These are phyloP conservation scores for Neonectria hederae DNA, from an alignment of 2,329 filamentous ascomycete genomes.

Conservation along the genomic window DNA sequence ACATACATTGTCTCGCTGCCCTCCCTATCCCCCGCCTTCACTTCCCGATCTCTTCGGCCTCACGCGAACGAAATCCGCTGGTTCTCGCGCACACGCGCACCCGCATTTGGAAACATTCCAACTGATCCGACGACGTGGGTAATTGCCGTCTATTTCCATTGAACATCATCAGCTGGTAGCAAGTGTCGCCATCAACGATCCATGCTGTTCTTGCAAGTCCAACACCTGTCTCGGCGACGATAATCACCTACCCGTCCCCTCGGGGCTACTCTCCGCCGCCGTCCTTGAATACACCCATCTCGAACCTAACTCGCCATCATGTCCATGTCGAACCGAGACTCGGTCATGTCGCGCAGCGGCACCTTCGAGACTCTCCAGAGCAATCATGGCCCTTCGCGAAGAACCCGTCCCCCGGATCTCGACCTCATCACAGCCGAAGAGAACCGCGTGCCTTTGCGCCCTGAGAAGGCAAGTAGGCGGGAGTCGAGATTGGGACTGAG, in stretches of 20 bases:
- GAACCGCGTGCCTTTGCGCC: conserved; percentile 54
- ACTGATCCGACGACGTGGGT: conserved; percentile 11
- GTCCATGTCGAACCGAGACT: conserved; percentile 42
- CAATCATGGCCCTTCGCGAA: conserved; percentile 34
- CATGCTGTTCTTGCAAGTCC: conserved; percentile 30
- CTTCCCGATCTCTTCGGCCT: not conserved
- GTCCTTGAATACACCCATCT: not conserved
- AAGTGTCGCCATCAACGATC: conserved; percentile 14
- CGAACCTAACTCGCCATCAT: conserved; percentile 18
- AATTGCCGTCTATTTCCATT: not conserved
- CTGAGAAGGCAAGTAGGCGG: conserved; percentile 55
- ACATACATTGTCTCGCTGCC: conserved; percentile 14
- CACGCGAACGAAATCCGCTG: not conserved
- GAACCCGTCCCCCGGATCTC: conserved; percentile 40
- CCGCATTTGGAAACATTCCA: not conserved
- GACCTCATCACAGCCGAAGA: conserved; percentile 41
- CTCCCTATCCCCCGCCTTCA: not conserved
- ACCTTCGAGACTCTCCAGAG: conserved; percentile 40
- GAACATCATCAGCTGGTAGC: not conserved
- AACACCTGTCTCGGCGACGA: conserved; percentile 23
- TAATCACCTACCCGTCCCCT: conserved; percentile 21
- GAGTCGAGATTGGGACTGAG: conserved; percentile 63
- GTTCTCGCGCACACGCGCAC: conserved; percentile 24
- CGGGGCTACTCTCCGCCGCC: conserved; percentile 5
- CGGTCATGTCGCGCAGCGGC: conserved; percentile 34